Evolutionary conservation across 495 filamentous ascomycete species (phyloP), one percentile per base, ranked within the genome.

Genomic region (Aspergillus ellipticus): DNA sequence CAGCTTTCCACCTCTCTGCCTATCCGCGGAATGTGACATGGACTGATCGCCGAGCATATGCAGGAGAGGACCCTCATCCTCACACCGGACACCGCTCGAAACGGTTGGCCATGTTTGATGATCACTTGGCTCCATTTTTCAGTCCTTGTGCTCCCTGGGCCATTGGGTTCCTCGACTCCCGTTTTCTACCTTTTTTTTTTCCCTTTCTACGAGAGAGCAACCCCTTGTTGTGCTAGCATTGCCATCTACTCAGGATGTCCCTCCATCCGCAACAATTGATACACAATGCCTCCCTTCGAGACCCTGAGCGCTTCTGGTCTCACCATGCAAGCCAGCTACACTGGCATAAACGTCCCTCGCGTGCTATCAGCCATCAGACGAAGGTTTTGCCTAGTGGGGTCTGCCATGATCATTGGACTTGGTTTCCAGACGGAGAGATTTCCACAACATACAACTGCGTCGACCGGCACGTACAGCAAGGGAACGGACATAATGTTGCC

Each of bases 391-490:
- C 72, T 26, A 77, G 71, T 53, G 81, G 79, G 6, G 64, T 64
- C 46, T 65, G 59, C 26, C 79, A 87, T 59, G 68, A 74, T 22
- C 73, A 86, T 63, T 96, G 90, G 89, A 81, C 82, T 28, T 97
- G 91, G 92, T 97, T 96, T 60, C 84, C 90, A 0, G 89, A 83
- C 53, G 92, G 92, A 45, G 85, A 92, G 72, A 88, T 97, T 63
- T 95, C 89, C 22, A 96, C 92, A 0, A 86, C 85, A 49, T 96
- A 88, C 71, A 97, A 97, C 66, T 94, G 91, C 61, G 74, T 97
- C 26, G 92, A 96, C 67, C 80, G 92, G 17, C 93, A 96, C 70
- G 90, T 97, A 15, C 73, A 84, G 17, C 79, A 79, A 7, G 90
- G 91, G 16, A 74, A 84, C 56, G 93, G 92, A 9, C 82, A 86